Base-by-base conservation (phyloP, 257 asterid species). In the Handroanthus guayacan region DNA sequence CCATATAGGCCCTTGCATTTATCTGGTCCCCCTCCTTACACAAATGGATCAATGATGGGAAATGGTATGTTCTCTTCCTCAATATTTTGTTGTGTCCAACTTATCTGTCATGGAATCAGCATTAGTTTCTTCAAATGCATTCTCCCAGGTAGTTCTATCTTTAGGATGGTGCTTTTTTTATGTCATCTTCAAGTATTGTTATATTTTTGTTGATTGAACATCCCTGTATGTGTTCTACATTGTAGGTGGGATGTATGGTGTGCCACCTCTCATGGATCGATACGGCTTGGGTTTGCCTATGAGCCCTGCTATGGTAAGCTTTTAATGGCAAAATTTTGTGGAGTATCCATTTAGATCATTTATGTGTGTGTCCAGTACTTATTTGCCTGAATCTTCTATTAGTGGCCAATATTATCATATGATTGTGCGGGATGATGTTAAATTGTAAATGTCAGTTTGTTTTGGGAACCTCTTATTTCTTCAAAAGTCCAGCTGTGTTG, bases 171-270 rank as follows among this genome's bases (percentile, higher is more conserved):
- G 12, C 14, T 2, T 9, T 12, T 78, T 55, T 36, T 14, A 11
- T 16, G 1, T 38, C 48, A 37, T 64, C 45, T 66, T 13, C 5
- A 54, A n/a, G 68, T 34, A 65, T 9, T 56, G 13, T 60, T 16
- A 38, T 12, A 68, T 20, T 25, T 41, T 8, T 50, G 31, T 50
- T 61, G 13, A 45, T n/a, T 11, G 31, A 5, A 62, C 9, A 14
- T 5, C 2, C 51, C 69, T 43, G 17, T 25, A 20, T 58, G 34
- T 41, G 14, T 3, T 74, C 61, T 25, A 20, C 51, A 13, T 39
- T 82, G 43, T 84, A 91, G 93, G 91, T 81, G 97, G 95, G 75
- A 79, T 89, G 60, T 91, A 89, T 80, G 91, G 92, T 73, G 86
- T 87, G 75, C 90, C 95, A 31, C 90, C 94, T 37, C 58, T 89